Conservation (phyloP, 805 yeast species). For the Myxozyma neglecta region DNA sequence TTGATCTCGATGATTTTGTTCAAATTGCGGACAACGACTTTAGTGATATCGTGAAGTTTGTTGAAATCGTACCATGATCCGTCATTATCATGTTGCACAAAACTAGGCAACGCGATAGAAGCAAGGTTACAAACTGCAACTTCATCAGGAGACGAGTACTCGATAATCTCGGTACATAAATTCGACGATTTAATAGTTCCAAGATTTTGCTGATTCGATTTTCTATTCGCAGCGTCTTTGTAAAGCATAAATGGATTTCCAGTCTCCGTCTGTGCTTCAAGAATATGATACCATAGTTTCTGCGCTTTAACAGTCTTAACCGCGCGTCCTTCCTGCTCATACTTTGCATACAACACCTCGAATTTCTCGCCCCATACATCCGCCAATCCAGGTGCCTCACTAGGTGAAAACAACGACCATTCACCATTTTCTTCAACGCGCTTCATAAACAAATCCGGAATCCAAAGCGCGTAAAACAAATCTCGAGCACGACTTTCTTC, state of each 20-base stretch:
- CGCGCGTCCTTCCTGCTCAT: slow-evolving; percentile 70
- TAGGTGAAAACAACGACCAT: slow-evolving; percentile 91
- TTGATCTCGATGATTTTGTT: slow-evolving; percentile 83
- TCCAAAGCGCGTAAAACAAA: slow-evolving; percentile 90
- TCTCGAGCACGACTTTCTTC: slow-evolving; percentile 94
- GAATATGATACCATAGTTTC: slow-evolving; percentile 83
- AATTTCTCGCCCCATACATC: slow-evolving; percentile 87
- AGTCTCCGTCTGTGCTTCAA: slow-evolving; percentile 92
- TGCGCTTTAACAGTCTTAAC: slow-evolving; percentile 74
- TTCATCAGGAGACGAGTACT: slow-evolving; percentile 88
- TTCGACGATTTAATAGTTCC: slow-evolving; percentile 93
- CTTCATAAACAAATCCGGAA: slow-evolving; percentile 91
- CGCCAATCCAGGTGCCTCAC: slow-evolving; percentile 79
- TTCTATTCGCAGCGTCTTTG: slow-evolving; percentile 86
- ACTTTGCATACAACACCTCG: slow-evolving; percentile 64
- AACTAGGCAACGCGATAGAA: slow-evolving; percentile 84
- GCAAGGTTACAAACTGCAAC: slow-evolving; percentile 95
- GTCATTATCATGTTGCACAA: slow-evolving; percentile 53
- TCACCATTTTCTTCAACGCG: slow-evolving; percentile 74
- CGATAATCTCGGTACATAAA: slow-evolving; percentile 91
- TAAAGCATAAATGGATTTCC: slow-evolving; percentile 94
- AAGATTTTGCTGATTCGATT: slow-evolving; percentile 87
- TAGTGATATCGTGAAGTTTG: slow-evolving; percentile 70
- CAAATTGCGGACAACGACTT: slow-evolving; percentile 75
- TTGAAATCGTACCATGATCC: slow-evolving; percentile 66